Conservation (phyloP, 2,329 filamentous ascomycete genomes). For the Phyllosticta citribraziliensis region DNA sequence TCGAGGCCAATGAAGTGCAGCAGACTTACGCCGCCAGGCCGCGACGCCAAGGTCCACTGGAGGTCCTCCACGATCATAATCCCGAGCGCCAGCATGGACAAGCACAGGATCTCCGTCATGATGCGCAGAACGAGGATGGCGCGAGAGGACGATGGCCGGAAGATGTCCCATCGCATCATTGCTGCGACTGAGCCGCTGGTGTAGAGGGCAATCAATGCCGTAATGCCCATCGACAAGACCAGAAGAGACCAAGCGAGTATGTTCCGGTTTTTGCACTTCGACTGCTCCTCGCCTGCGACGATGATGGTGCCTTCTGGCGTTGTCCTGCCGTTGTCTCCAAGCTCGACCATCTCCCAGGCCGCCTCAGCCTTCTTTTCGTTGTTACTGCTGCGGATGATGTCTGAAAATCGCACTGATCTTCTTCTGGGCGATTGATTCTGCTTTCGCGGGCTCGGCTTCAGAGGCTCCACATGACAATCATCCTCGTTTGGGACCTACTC, state of each 20-base stretch:
- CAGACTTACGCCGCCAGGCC: not conserved
- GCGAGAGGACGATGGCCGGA: not conserved
- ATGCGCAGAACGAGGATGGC: conserved; percentile 5
- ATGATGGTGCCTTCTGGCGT: no score
- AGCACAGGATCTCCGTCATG: conserved; percentile 1
- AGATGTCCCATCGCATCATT: conserved; percentile 1
- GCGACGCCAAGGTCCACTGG: conserved; percentile 4
- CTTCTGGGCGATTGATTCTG: no score
- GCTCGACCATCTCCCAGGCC: no score
- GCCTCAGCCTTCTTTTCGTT: no score
- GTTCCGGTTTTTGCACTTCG: not conserved
- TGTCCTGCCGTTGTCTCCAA: no score
- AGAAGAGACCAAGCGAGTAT: not conserved
- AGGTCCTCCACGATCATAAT: conserved; percentile 2
- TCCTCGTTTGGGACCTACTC: no score
- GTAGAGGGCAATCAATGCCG: not conserved
- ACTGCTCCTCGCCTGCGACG: no score
- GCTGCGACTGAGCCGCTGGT: conserved; percentile 2
- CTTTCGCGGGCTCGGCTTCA: no score
- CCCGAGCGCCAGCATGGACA: not conserved
- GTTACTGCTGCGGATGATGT: no score
- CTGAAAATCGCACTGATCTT: no score
- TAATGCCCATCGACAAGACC: not conserved
- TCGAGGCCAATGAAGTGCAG: not conserved
- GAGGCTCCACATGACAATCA: no score